Percentiles rank a stretch among this genome's conserved stretches.
Evolutionary conservation across 345 rosid species (phyloP).

Genomic region (Anacardium occidentale): DNA sequence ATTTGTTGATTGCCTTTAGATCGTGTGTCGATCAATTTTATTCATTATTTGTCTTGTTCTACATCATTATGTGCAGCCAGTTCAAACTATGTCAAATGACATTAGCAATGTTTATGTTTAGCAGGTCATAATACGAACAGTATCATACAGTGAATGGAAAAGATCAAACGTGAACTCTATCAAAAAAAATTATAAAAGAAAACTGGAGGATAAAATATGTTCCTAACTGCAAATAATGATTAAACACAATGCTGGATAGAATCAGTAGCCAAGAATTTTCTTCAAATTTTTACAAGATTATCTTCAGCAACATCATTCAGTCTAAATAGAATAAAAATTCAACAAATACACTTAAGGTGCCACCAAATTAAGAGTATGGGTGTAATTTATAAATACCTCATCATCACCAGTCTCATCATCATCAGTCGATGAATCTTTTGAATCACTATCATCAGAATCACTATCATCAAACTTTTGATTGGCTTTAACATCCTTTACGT

Average conservation of each 20-base stretch:
- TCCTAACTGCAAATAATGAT: too few species aligned
- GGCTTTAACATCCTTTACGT: constrained; percentile 48
- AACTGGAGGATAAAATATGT: background rate
- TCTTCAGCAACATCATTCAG: background rate
- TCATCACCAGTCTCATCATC: constrained; percentile 45
- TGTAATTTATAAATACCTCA: constrained; percentile 30
- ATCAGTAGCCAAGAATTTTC: background rate
- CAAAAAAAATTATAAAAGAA: background rate
- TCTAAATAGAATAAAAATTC: background rate
- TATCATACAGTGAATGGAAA: background rate
- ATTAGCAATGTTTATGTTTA: background rate
- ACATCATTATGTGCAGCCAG: background rate
- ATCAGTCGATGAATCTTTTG: constrained; percentile 16
- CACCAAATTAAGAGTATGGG: background rate
- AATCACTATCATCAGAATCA: constrained; percentile 32
- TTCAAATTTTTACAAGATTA: background rate
- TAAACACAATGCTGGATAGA: too few species aligned
- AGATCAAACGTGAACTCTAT: background rate
- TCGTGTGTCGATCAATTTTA: too few species aligned
- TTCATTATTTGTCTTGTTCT: too few species aligned
- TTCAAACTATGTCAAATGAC: background rate
- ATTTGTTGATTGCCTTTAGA: too few species aligned
- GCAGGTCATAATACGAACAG: background rate
- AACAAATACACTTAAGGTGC: background rate
- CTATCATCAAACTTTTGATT: constrained; percentile 23